Conservation (phyloP, 1,139 yeast genomes). For the Pichiaceae sp. region DNA sequence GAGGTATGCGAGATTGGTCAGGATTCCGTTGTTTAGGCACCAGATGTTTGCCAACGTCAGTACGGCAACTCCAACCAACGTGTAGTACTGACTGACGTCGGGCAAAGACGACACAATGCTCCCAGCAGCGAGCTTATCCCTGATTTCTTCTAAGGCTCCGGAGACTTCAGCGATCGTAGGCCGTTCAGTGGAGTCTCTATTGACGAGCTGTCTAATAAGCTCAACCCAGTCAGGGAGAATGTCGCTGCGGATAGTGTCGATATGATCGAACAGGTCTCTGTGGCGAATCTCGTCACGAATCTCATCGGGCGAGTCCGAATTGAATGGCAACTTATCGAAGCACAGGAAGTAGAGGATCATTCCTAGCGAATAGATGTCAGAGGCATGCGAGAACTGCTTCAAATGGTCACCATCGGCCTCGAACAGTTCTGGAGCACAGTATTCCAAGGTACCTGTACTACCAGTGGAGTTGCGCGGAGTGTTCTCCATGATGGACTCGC, state of each 20-base stretch:
- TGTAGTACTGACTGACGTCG: neutral
- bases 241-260: slow-evolving; percentile 10
- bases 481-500: slow-evolving; percentile 77
- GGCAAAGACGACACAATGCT: no score
- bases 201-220: slow-evolving; percentile 22
- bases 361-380: slow-evolving; percentile 80
- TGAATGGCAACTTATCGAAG: slow-evolving; percentile 62
- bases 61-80: neutral
- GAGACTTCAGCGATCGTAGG: slow-evolving; percentile 37
- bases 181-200: slow-evolving; percentile 28
- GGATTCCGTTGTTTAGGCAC: neutral
- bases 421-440: slow-evolving; percentile 78
- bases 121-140: neutral
- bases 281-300: slow-evolving; percentile 33
- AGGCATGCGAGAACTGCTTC: slow-evolving; percentile 53
- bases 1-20: neutral
- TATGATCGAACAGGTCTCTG: slow-evolving; percentile 11
- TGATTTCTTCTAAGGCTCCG: slow-evolving; percentile 16
- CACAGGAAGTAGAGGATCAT: slow-evolving; percentile 69
- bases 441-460: slow-evolving; percentile 79
- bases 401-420: slow-evolving; percentile 19
- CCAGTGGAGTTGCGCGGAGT: slow-evolving; percentile 54
- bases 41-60: neutral
- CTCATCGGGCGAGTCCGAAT: slow-evolving; percentile 28
- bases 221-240: slow-evolving; percentile 32